Conservation (phyloP, 306 rosid genomes). For the peach (Prunus persica) region Prunus_persica_NCBIv2 NC_034009.1:42172001-42172500, state of each 20-base stretch:
- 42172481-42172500: neutral
- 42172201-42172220: slow-evolving; percentile 30
- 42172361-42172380: neutral
- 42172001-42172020: slow-evolving; percentile 53
- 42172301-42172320: neutral
- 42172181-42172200: slow-evolving; percentile 32
- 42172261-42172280: slow-evolving; percentile 25
- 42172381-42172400: neutral
- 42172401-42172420: neutral
- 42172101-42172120: slow-evolving; percentile 26
- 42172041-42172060: neutral
- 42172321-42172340: neutral
- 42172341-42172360: neutral
- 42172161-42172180: neutral
- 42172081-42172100: slow-evolving; percentile 10
- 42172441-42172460: slow-evolving; percentile 1
- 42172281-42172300: neutral
- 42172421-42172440: neutral
- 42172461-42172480: neutral
- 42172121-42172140: slow-evolving; percentile 36
- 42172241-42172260: slow-evolving; percentile 22
- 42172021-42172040: slow-evolving; percentile 61
- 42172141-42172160: neutral
- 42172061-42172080: slow-evolving; percentile 1
- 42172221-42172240: neutral